Evolutionary conservation across 2,329 filamentous ascomycete genomes (phyloP), one percentile per base, ranked within the genome.

Genomic region (Seiridium cupressi): DNA sequence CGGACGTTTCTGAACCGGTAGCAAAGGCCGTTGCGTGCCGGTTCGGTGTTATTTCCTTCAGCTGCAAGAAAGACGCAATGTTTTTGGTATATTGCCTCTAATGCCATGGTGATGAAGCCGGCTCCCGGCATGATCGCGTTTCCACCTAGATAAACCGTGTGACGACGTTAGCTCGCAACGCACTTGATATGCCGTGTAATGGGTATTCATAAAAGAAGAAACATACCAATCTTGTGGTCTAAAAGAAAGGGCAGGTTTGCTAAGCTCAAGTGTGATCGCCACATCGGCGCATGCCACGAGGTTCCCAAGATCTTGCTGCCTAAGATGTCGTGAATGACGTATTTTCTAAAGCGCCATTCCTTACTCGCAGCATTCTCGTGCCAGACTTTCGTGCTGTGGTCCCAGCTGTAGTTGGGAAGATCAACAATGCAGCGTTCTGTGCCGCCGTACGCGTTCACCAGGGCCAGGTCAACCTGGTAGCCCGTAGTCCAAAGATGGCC

Each of bases 51-150:
- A 59, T 31, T 0, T 8, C 42, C 18, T 44, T 42, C 3, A 51
- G 47, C 4, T 36, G 38, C 13, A 46, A 36, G 10, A 63, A 44
- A 0, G 40, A 26, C 44, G 31, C 49, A 56, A 35, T 62, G 48
- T 11, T 64, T 68, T 56, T 72, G 70, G 26, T 64, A 69, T n/a
- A 71, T 48, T 4, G 70, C 72, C 55, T 73, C 72, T 0, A 71
- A 3, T 0, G 65, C 71, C 66, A 79, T 72, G 1, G 74, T 67
- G 0, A 74, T 64, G 18, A 67, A 70, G 2, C 74, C 79, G 4
- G 74, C 68, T 2, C 69, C 78, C 38, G 79, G 75, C 36, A 78
- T 73, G 55, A 81, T 66, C 40, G 75, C 72, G 31, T 79, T 68
- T 53, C 70, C 72, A n/a, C 79, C 18, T 26, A 26, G 18, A 26